These are phyloP conservation scores for Nicotiana rustica DNA, from an alignment of 305 asterid species.

Conservation along the genomic window DNA sequence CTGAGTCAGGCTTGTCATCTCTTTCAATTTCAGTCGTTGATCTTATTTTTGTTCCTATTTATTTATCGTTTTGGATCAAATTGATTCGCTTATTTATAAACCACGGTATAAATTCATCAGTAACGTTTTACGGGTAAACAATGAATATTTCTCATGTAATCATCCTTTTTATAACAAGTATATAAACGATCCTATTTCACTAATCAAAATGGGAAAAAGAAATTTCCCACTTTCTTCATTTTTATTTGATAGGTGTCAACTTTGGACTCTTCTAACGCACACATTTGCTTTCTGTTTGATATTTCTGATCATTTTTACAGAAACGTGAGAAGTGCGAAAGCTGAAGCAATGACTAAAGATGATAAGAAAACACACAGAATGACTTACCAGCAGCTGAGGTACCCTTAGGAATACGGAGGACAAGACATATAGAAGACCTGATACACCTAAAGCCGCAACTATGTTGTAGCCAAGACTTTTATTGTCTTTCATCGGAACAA, in stretches of 20 bases:
- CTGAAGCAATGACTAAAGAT: background rate
- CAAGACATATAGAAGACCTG: conserved; percentile 65
- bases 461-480: conserved; percentile 76
- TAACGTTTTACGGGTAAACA: too few species aligned
- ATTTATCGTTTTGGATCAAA: too few species aligned
- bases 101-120: too few species aligned
- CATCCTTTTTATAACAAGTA: background rate
- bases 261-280: conserved; percentile 1
- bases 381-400: conserved; percentile 72
- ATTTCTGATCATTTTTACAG: conserved; percentile 4
- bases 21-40: too few species aligned
- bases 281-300: conserved; percentile 24
- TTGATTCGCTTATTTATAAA: too few species aligned
- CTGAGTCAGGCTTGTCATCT: too few species aligned
- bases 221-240: background rate
- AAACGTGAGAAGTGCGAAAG: conserved; percentile 13
- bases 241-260: background rate
- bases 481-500: conserved; percentile 77
- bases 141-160: background rate
- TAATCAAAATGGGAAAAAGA: background rate
- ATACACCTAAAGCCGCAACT: conserved; percentile 63
- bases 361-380: conserved; percentile 10
- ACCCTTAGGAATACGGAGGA: conserved; percentile 58
- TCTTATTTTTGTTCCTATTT: too few species aligned
- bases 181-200: background rate